Conservation (phyloP, 441 rosid species). For the Populus hybrid region DNA sequence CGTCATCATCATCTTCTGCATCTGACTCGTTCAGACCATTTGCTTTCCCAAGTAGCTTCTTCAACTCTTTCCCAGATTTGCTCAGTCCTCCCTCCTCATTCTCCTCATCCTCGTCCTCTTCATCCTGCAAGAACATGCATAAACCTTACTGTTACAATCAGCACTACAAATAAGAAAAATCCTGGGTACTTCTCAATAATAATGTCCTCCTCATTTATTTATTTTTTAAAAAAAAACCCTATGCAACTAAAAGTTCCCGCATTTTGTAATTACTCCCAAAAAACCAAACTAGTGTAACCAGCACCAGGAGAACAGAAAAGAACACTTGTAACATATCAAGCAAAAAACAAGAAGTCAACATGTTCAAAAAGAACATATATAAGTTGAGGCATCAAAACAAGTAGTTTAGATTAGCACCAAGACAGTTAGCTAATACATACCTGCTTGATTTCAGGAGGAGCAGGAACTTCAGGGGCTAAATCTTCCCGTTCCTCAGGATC, state of each 20-base stretch:
- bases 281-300: conserved; percentile 1
- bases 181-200: neutral
- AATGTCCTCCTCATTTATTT: neutral
- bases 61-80: conserved; percentile 90
- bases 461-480: conserved; percentile 89
- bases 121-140: conserved; percentile 54
- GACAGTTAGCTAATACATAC: conserved; percentile 31
- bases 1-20: conserved; percentile 75
- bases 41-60: conserved; percentile 78
- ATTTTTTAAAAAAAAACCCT: no score
- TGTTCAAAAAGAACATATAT: neutral
- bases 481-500: conserved; percentile 95
- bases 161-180: neutral
- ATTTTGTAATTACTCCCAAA: neutral
- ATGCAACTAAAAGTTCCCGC: neutral
- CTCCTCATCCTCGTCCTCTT: conserved; percentile 83
- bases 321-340: neutral
- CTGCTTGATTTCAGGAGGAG: conserved; percentile 96
- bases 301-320: neutral
- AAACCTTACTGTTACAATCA: neutral
- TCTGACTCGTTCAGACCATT: conserved; percentile 74
- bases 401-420: neutral
- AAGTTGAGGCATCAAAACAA: neutral
- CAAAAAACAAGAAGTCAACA: neutral
- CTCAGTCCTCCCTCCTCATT: conserved; percentile 87